Evolutionary conservation across 805 yeast genomes (phyloP).

Genomic region (Yarrowia sp.): DNA sequence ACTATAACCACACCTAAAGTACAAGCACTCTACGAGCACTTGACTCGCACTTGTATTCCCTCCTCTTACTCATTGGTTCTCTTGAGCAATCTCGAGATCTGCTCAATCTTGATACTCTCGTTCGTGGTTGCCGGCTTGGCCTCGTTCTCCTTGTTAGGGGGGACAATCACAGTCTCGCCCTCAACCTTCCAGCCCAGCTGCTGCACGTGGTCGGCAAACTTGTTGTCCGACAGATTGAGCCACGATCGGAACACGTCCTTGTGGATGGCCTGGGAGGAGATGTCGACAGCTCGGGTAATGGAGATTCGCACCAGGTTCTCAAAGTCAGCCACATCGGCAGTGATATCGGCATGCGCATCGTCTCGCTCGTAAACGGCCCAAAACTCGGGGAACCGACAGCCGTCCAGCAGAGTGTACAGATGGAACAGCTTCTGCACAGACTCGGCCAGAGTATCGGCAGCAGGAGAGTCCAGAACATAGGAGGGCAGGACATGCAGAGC

Average conservation of each 20-base stretch:
- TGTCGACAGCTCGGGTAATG: conserved; percentile 47
- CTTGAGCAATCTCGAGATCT: conserved; percentile 47
- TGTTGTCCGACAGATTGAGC: conserved; percentile 46
- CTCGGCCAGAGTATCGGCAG: conserved; percentile 45
- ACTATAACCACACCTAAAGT: too few relatives aligned
- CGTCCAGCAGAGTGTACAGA: conserved; percentile 47
- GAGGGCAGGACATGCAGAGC: conserved; percentile 57
- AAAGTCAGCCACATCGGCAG: conserved; percentile 50
- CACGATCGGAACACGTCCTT: conserved; percentile 47
- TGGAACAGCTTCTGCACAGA: conserved; percentile 47
- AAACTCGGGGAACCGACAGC: conserved; percentile 48
- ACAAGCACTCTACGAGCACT: too few relatives aligned
- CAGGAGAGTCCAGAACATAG: conserved; percentile 47
- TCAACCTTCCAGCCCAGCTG: conserved; percentile 47
- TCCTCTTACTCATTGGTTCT: conserved; percentile 46
- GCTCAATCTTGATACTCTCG: conserved; percentile 47
- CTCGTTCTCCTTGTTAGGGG: conserved; percentile 47
- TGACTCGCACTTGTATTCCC: too few relatives aligned
- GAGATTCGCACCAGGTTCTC: conserved; percentile 49
- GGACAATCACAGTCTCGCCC: conserved; percentile 45
- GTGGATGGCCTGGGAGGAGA: conserved; percentile 46
- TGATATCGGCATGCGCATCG: conserved; percentile 49
- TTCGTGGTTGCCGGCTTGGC: conserved; percentile 46
- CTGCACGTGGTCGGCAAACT: conserved; percentile 47
- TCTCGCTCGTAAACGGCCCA: conserved; percentile 48